phyloP scores from a whole-genome alignment of 345 rosid genomes.

The Pistacia vera region DNA sequence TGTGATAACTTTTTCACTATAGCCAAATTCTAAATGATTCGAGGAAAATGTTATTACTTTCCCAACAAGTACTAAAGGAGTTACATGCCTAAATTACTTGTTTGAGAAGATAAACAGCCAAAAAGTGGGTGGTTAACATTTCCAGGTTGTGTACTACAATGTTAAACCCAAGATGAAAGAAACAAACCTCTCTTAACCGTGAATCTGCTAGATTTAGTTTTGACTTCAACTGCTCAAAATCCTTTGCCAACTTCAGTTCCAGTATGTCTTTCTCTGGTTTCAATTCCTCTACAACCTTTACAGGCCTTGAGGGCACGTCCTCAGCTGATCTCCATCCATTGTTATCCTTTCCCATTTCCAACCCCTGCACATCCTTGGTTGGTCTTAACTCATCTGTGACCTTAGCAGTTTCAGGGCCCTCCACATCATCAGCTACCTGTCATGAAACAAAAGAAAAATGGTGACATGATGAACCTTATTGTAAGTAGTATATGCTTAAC shows the following conservation, averaged over 20 bases:
- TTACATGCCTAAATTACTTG: neutral
- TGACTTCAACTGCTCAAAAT: conserved; percentile 40
- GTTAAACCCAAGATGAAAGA: neutral
- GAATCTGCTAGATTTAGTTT: conserved; percentile 37
- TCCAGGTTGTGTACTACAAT: neutral
- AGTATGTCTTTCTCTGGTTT: conserved; percentile 10
- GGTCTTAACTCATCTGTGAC: conserved; percentile 3
- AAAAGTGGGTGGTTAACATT: neutral
- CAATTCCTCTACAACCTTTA: conserved; percentile 19
- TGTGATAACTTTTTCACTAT: neutral
- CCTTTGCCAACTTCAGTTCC: conserved; percentile 24
- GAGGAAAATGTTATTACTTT: neutral
- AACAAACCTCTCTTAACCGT: conserved; percentile 38
- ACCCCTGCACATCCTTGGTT: conserved; percentile 3
- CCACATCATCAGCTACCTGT: conserved; percentile 30
- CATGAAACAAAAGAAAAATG: conserved; percentile 1
- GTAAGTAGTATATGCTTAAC: neutral
- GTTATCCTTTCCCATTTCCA: neutral
- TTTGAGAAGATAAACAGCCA: neutral
- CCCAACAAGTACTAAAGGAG: neutral
- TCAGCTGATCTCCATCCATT: conserved; percentile 8
- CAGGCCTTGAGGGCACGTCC: neutral
- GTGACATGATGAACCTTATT: neutral
- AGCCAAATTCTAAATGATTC: neutral
- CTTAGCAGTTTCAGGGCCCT: conserved; percentile 7